A percentile compares a stretch with the other conserved stretches of the same genome.
These are phyloP conservation scores for Aspergillus avenaceus DNA, from an alignment of 495 filamentous ascomycete genomes.

Conservation along the genomic window DNA sequence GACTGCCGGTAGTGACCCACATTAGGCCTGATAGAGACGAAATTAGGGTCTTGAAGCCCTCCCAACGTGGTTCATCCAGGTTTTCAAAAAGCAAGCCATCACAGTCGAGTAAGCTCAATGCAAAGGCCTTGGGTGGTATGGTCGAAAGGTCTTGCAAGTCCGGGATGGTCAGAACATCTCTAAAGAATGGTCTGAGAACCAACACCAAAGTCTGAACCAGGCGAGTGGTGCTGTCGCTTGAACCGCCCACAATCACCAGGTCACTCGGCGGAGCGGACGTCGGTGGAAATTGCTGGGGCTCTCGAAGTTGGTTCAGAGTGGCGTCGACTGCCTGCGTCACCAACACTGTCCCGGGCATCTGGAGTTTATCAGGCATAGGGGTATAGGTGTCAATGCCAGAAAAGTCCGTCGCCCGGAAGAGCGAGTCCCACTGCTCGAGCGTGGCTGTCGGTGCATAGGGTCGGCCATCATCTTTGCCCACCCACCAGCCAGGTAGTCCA, in stretches of 20 bases:
- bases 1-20: too few species aligned
- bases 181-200: too few species aligned
- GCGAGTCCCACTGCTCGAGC: slow-evolving; percentile 30
- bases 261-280: not conserved
- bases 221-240: too few species aligned
- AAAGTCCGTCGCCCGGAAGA: not conserved
- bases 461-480: not conserved
- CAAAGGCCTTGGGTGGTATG: too few species aligned
- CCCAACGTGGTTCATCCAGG: too few species aligned
- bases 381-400: not conserved
- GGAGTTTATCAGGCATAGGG: not conserved
- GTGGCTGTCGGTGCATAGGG: not conserved
- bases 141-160: too few species aligned
- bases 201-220: too few species aligned
- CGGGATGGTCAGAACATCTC: too few species aligned
- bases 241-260: not conserved
- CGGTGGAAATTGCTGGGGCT: not conserved
- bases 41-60: too few species aligned
- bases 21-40: too few species aligned
- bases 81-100: too few species aligned
- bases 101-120: too few species aligned
- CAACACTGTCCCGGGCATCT: not conserved
- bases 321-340: not conserved
- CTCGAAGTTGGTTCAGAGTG: not conserved
- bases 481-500: slow-evolving; percentile 25